Evolutionary conservation across 2,329 filamentous ascomycete species (phyloP), one percentile per base, ranked within the genome.

Genomic region (Ophiocordyceps unilateralis): DNA sequence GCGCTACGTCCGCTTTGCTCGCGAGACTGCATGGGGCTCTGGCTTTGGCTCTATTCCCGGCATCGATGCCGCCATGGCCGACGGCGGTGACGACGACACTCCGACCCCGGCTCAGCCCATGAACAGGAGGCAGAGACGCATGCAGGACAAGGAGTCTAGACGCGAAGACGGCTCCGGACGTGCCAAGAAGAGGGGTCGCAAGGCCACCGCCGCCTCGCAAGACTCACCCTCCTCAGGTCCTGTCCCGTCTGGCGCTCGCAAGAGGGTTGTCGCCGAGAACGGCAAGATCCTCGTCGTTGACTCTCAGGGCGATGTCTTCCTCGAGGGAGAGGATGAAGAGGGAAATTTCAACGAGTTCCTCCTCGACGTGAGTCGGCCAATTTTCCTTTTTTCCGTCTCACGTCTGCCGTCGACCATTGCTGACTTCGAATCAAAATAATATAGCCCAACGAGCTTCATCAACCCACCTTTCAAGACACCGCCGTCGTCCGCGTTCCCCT

Each of bases 211-310:
- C 9, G 32, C 32, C n/a, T 17, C 15, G 32, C 32, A 60, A 60
- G 64, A 58, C 60, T 40, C n/a, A n/a, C n/a, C n/a, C n/a, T n/a
- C n/a, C n/a, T n/a, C 52, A 53, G 45, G 77, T 11, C 44, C 53
- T 22, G 46, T 45, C 43, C 76, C 84, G 1, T 74, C 78, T 32
- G 87, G 88, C 19, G 71, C 81, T 28, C 85, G 85, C 64, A 93
- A 89, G 70, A 74, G 85, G 30, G 85, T 96, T 15, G 76, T 88
- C 22, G 89, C 88, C 2, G 83, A 94, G 68, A 98, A 98, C 54
- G 91, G 91, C 51, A 98, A 96, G 68, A 72, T 93, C 1, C 68
- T 98, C 32, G 81, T 98, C 44, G 91, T 98, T 4, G 89, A 98
- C 62, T 85, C 84, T 1, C 68, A 81, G 10, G 91, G 91, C 23